Base-by-base conservation (phyloP, 805 yeast species). In the Groenewaldozyma salmanticensis region DNA sequence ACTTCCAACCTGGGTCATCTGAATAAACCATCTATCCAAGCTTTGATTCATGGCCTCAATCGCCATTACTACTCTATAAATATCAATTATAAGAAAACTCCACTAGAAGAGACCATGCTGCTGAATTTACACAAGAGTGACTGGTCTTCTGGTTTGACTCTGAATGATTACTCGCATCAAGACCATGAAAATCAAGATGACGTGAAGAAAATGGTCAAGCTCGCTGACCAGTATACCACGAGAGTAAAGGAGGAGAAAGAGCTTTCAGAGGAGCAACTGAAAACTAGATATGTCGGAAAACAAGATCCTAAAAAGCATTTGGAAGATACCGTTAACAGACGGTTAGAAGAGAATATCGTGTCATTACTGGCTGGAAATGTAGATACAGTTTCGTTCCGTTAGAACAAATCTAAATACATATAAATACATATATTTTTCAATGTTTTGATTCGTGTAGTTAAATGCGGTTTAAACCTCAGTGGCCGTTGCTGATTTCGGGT, bases 221-320 rank as follows among this genome's bases (percentile, higher is more conserved):
- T 92, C 50, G 95, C 97, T 11, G 80, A 79, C 52, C 82, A 79
- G 51, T 92, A 92, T 62, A 85, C 90, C 29, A 81, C 80, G 58
- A 76, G 97, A 58, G 88, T 94, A 39, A 74, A 81, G 52, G 97
- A 94, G 63, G 98, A 92, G 61, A 82, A 81, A 59, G 95, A 84
- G 49, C 68, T 92, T 51, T 68, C 77, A 35, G 94, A 83, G 54
- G 95, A 85, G 32, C 92, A 88, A 62, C 73, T 90, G 52, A 86
- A 85, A 63, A 90, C 96, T 5, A 79, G 98, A 59, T 94, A 90
- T 57, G 96, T 92, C 29, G 99, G 99, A 53, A 88, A 86, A 60
- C 96, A 90, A 65, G 98, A 92, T 63, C 99, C 99, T 33, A 92
- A 94, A 77, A 92, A 90, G 68, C 99, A 92, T 67, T 70, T 92